Evolutionary conservation across 176 grass and related monocot species (phyloP), one percentile per base, ranked within the genome.

Genomic region (Guadua angustifolia): DNA sequence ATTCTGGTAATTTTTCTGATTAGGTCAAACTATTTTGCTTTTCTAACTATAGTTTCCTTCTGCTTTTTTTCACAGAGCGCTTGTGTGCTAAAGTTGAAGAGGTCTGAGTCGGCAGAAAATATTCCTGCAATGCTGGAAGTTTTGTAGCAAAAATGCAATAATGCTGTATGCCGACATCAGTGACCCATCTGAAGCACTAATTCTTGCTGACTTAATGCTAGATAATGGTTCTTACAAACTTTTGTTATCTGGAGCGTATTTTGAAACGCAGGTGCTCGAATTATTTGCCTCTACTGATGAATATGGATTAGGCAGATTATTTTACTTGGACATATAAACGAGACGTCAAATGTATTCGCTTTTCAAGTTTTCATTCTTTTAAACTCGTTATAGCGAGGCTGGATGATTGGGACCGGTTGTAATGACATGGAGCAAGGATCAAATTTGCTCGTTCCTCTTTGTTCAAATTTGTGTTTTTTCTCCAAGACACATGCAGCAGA

Each of bases 11-110:
- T 35, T 51, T 75, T 75, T 69, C 5, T 70, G 0, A 22, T 3
- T 29, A 78, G 18, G 7, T 38, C 12, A 60, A 71, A 79, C 25
- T 45, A 62, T 33, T 78, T 71, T 47, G 2, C 18, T 74, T 67
- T 49, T 62, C 59, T 79, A 77, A 85, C 25, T 50, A 4, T 74
- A 36, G 12, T 16, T 79, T 63, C 59, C 69, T 79, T 72, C 63
- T 89, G 40, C 12, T 60, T 79, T 74, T 74, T 47, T 6, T 21
- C 38, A 40, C 78, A 97, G 91, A 97, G 74, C 91, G 91, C 4
- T 78, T 97, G 52, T 97, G 94, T 90, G 74, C 87, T 25, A 93
- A 91, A 91, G 83, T 77, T 83, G 94, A 97, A 87, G 94, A 91
- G 74, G 51, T 63, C 73, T 92, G 78, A 79, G 66, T 73, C 39